Conservation (phyloP, 1,284 basidiomycete genomes). For the Puccinia coronata region DNA sequence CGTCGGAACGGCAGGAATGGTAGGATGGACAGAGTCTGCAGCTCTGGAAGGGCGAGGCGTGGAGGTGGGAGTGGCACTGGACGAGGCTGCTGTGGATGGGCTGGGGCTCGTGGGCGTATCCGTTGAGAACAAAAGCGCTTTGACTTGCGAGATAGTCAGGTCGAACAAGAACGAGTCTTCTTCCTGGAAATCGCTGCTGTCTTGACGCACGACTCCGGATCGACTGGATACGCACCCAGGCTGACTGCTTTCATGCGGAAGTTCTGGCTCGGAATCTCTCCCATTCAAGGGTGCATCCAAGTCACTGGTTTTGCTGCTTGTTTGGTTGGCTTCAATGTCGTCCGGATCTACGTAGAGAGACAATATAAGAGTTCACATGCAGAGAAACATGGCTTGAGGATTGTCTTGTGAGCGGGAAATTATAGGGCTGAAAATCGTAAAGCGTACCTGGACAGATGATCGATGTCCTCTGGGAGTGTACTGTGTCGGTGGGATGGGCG, state of each 20-base stretch:
- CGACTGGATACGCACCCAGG: background rate
- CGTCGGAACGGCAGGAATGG: background rate
- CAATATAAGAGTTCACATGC: too few relatives aligned
- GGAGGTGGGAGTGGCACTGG: background rate
- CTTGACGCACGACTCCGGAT: background rate
- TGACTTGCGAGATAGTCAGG: background rate
- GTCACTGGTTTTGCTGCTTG: background rate
- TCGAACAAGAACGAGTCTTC: conserved; percentile 7
- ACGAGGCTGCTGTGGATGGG: background rate
- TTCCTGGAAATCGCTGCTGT: background rate
- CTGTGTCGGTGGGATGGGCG: background rate
- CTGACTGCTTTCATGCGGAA: background rate
- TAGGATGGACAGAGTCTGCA: background rate
- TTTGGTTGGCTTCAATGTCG: background rate
- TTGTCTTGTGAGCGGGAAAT: too few relatives aligned
- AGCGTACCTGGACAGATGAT: background rate
- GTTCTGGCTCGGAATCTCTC: background rate
- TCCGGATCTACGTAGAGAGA: background rate
- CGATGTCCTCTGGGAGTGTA: background rate
- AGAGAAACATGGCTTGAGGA: too few relatives aligned
- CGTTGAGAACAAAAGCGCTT: background rate
- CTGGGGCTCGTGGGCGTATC: background rate
- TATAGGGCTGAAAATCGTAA: too few relatives aligned
- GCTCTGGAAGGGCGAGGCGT: background rate
- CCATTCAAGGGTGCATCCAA: background rate